phyloP scores from a whole-genome alignment of 306 rosid species.

The Lathyrus tuberosus region DNA sequence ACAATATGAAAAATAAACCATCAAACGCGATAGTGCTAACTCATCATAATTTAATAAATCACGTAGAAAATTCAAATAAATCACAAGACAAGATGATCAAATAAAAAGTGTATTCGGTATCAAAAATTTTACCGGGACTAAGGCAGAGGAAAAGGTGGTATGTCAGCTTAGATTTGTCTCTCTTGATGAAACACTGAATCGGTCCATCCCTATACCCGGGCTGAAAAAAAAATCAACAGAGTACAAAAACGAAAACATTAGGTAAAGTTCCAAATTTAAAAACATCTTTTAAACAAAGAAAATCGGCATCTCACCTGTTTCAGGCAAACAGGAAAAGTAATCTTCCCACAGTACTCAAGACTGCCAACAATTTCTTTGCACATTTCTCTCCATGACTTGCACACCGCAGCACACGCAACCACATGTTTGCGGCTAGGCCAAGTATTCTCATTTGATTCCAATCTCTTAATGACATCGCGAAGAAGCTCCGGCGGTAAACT shows the following conservation, averaged over 20 bases:
- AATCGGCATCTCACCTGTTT: slow-evolving; percentile 72
- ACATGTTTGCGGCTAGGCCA: slow-evolving; percentile 92
- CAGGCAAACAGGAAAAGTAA: slow-evolving; percentile 87
- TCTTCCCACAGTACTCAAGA: slow-evolving; percentile 86
- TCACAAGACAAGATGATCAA: neutral
- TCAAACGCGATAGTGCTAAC: slow-evolving; percentile 1
- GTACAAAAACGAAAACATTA: slow-evolving; percentile 8
- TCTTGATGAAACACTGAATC: slow-evolving; percentile 90
- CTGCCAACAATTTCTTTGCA: slow-evolving; percentile 86
- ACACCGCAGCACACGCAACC: slow-evolving; percentile 89
- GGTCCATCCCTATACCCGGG: slow-evolving; percentile 88
- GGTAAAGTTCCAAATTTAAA: neutral
- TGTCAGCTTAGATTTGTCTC: slow-evolving; percentile 85
- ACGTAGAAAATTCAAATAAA: slow-evolving; percentile 10
- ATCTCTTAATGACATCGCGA: slow-evolving; percentile 80
- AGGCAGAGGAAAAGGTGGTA: slow-evolving; percentile 93
- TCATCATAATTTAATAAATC: slow-evolving; percentile 9
- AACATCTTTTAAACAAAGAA: slow-evolving; percentile 1
- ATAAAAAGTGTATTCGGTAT: neutral
- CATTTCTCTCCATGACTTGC: slow-evolving; percentile 96
- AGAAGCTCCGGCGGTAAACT: slow-evolving; percentile 94
- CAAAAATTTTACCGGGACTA: slow-evolving; percentile 70
- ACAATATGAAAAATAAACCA: neutral
- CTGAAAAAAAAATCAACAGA: slow-evolving; percentile 47
- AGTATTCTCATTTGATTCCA: slow-evolving; percentile 85